Evolutionary conservation across 495 filamentous ascomycete genomes (phyloP), one percentile per base, ranked within the genome.

Genomic region (Geoglossum glabrum): DNA sequence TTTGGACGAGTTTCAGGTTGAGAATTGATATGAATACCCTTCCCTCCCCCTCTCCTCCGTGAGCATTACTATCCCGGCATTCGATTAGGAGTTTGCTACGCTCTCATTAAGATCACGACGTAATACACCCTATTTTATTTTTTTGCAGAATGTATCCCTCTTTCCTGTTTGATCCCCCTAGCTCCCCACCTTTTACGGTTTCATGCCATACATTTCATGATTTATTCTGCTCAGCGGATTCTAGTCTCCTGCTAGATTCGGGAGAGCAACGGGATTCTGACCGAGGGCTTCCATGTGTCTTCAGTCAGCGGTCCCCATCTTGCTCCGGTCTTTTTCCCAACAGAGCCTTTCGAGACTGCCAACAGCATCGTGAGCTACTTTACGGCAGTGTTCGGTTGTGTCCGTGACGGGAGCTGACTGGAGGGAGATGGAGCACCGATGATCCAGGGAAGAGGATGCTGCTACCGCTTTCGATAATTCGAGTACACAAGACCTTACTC

Each of bases 191-290:
- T 52, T 52, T 52, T 27, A 52, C 28, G 17, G 28, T 52, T 52
- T 52, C 49, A 52, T 52, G 49, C 49, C 49, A 31, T 52, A 52
- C 23, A 52, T 30, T 52, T 52, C 49, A 52, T 38, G 54, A 40
- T 56, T 45, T 45, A 26, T 31, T 56, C 27, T 56, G 54, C 21
- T 40, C 27, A 38, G 54, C 19, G 36, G 40, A 56, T 56, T 56
- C 54, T 38, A 38, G 23, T 33, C 23, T 21, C 28, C 25, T 56
- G 31, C 54, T 52, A 26, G 19, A 52, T 13, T 52, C 25, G 23
- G 49, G 49, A 52, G 49, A 52, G 49, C 49, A 52, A 27, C 3
- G 49, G 49, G 49, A 52, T 52, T 52, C 49, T 52, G 49, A 19
- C 17, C 19, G 49, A n/a, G 49, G 28, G 23, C 49, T 21, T 31